Evolutionary conservation across 2,329 filamentous ascomycete genomes (phyloP).

Genomic region (Fusarium xylarioides): DNA sequence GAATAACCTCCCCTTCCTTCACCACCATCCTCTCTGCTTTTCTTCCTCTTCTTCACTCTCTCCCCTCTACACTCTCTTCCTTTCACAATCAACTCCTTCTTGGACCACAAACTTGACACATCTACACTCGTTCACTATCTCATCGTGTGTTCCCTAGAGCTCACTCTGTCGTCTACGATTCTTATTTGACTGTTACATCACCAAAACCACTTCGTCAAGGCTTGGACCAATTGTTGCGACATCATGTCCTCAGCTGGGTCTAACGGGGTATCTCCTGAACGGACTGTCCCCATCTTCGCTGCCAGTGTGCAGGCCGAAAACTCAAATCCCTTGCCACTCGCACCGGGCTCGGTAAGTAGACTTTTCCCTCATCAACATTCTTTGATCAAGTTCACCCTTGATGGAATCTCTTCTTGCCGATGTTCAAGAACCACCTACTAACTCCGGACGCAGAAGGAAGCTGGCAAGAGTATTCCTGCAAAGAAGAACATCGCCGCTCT

Average conservation of each 20-base stretch:
- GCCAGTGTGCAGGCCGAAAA: slow-evolving; percentile 36
- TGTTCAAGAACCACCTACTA: neutral
- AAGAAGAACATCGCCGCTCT: slow-evolving; percentile 60
- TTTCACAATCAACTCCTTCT: slow-evolving; percentile 31
- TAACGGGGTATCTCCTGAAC: slow-evolving; percentile 43
- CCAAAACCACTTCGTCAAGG: slow-evolving; percentile 8
- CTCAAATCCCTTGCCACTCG: slow-evolving; percentile 23
- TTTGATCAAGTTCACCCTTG: neutral
- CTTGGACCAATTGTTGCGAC: neutral
- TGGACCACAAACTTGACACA: slow-evolving; percentile 28
- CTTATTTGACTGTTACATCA: slow-evolving; percentile 18
- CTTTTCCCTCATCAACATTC: neutral
- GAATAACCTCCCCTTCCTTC: slow-evolving; percentile 40
- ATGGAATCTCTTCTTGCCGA: too few species aligned
- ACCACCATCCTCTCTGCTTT: slow-evolving; percentile 22
- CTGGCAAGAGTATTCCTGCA: slow-evolving; percentile 18
- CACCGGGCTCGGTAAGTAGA: slow-evolving; percentile 30
- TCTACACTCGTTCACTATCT: slow-evolving; percentile 44
- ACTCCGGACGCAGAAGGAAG: slow-evolving; percentile 31
- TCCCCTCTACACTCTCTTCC: slow-evolving; percentile 9
- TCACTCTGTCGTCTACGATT: slow-evolving; percentile 42
- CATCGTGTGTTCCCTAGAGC: slow-evolving; percentile 41
- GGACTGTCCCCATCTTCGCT: slow-evolving; percentile 22
- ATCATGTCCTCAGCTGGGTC: slow-evolving; percentile 47
- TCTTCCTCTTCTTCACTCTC: slow-evolving; percentile 20